Percentiles rank a stretch among this genome's conserved stretches.
These are phyloP conservation scores for Filosporella fistucella DNA, from an alignment of 495 filamentous ascomycete genomes.

Conservation along the genomic window DNA sequence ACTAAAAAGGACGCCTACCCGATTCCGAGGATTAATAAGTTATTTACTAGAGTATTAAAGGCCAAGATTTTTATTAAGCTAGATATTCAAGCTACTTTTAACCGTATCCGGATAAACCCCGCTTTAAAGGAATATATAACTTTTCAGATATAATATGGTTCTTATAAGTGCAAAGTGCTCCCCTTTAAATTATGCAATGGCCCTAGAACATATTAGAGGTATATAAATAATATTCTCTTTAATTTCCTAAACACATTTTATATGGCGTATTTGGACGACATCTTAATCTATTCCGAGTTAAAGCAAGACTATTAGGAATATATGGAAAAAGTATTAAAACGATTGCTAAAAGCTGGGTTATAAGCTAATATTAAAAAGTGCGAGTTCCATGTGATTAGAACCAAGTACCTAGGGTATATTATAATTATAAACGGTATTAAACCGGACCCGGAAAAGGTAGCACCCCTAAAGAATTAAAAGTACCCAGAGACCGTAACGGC, in stretches of 20 bases:
- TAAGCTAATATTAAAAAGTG: too few relatives aligned
- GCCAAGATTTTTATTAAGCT: conserved; percentile 40
- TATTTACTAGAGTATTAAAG: conserved; percentile 24
- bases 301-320: too few relatives aligned
- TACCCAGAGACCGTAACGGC: background rate
- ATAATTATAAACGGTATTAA: conserved; percentile 20
- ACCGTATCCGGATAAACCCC: conserved; percentile 30
- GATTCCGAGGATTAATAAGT: conserved; percentile 41
- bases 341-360: too few relatives aligned
- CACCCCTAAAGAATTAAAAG: conserved; percentile 14
- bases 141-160: conserved; percentile 25
- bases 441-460: conserved; percentile 11
- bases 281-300: conserved; percentile 30
- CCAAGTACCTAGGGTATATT: conserved; percentile 26
- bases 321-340: too few relatives aligned
- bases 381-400: too few relatives aligned
- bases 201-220: conserved; percentile 24
- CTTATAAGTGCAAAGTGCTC: conserved; percentile 29
- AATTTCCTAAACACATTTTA: conserved; percentile 20
- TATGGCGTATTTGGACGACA: conserved; percentile 30
- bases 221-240: conserved; percentile 25
- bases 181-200: conserved; percentile 27
- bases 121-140: conserved; percentile 30
- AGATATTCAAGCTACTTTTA: conserved; percentile 35
- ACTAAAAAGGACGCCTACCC: conserved; percentile 40